Evolutionary conservation across 805 yeast genomes (phyloP).

Genomic region (Peterozyma xylosa): DNA sequence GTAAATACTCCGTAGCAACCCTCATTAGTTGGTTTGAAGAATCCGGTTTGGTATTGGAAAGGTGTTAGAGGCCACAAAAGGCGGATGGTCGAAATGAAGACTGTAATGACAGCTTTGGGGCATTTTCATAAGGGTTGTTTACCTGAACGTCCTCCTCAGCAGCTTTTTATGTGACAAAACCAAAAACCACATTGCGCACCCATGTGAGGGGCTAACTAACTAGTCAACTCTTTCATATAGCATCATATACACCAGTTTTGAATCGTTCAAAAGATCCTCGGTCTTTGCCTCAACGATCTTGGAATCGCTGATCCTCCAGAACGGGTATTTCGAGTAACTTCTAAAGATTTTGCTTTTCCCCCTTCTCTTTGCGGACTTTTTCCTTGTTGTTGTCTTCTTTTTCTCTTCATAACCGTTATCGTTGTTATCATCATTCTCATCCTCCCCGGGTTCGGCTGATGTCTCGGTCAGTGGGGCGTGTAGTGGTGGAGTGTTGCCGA

Average conservation of each 20-base stretch:
- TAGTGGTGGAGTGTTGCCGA: background rate
- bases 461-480: constrained; percentile 1
- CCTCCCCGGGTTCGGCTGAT: constrained; percentile 14
- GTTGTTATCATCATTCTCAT: constrained; percentile 2
- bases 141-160: too few species aligned
- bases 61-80: too few species aligned
- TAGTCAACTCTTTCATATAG: constrained; percentile 55
- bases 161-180: too few species aligned
- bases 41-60: too few species aligned
- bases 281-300: constrained; percentile 53
- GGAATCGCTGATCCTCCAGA: constrained; percentile 84
- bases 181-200: too few species aligned
- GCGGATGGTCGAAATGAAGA: too few species aligned
- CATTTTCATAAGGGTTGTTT: too few species aligned
- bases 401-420: background rate
- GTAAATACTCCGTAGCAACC: too few species aligned
- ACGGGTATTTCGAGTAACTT: constrained; percentile 50
- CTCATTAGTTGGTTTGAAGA: too few species aligned
- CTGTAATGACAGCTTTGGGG: too few species aligned
- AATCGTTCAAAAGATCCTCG: constrained; percentile 56
- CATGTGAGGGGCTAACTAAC: too few species aligned
- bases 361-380: background rate
- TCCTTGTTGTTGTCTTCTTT: constrained; percentile 1
- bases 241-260: constrained; percentile 76
- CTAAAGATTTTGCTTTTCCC: constrained; percentile 39